Evolutionary conservation across 352 stramenopile genomes (phyloP).

Genomic region (Globisporangium camurandrum): DNA sequence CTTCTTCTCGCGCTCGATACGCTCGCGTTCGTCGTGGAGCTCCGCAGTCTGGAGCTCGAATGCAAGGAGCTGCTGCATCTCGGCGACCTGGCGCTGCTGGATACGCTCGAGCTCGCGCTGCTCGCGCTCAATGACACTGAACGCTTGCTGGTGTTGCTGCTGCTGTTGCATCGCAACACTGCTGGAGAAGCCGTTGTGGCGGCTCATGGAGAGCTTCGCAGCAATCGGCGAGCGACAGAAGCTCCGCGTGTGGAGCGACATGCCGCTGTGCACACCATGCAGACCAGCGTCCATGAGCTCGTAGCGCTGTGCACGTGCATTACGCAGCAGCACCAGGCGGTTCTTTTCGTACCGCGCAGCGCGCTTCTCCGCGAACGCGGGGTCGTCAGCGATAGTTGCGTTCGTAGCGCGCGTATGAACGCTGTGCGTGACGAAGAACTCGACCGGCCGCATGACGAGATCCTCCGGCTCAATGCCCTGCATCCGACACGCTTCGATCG

Average conservation of each 20-base stretch:
- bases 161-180: constrained; percentile 8
- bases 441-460: constrained; percentile 41
- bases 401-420: not conserved
- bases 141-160: too few species aligned
- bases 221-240: constrained; percentile 40
- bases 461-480: constrained; percentile 61
- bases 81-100: constrained; percentile 44
- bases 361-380: constrained; percentile 39
- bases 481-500: constrained; percentile 64
- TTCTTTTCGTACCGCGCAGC: constrained; percentile 53
- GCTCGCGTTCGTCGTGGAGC: constrained; percentile 40
- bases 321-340: constrained; percentile 35
- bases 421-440: constrained; percentile 45
- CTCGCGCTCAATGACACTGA: constrained; percentile 54
- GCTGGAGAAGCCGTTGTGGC: constrained; percentile 11
- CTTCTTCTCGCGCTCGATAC: constrained; percentile 39
- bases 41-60: constrained; percentile 64
- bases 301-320: constrained; percentile 39
- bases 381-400: constrained; percentile 17
- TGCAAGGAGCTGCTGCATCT: constrained; percentile 66
- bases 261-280: constrained; percentile 30
- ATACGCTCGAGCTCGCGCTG: constrained; percentile 68
- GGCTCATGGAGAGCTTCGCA: constrained; percentile 20
- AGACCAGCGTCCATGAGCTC: constrained; percentile 53
- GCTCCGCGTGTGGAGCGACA: constrained; percentile 48